phyloP scores from a whole-genome alignment of 2,329 filamentous ascomycete species.

The Fusarium ramigenum region DNA sequence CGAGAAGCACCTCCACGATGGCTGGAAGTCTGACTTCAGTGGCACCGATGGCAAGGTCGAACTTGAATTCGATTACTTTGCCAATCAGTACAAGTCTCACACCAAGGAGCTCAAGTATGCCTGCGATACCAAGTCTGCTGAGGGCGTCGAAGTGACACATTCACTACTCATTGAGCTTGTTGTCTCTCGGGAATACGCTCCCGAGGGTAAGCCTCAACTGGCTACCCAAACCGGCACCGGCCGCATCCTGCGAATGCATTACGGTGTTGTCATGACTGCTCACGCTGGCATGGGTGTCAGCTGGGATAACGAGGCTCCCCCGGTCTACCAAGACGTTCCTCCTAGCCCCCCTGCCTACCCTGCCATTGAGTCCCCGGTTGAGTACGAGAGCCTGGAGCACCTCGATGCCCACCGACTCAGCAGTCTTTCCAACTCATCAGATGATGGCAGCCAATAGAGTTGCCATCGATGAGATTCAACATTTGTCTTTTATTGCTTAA shows the following conservation, averaged over 20 bases:
- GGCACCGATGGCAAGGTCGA: conserved; percentile 69
- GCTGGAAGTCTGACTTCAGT: conserved; percentile 83
- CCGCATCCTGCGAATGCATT: conserved; percentile 91
- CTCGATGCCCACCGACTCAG: conserved; percentile 45
- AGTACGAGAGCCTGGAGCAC: conserved; percentile 53
- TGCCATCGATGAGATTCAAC: background rate
- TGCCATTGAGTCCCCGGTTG: conserved; percentile 46
- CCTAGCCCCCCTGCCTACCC: conserved; percentile 80
- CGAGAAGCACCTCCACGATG: conserved; percentile 81
- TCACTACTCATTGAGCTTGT: conserved; percentile 92
- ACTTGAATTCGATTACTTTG: conserved; percentile 77
- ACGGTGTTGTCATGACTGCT: conserved; percentile 83
- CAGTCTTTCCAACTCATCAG: conserved; percentile 32
- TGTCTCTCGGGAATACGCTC: conserved; percentile 88
- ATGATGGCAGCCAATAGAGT: conserved; percentile 27
- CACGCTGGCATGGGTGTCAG: conserved; percentile 87
- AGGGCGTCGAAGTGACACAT: conserved; percentile 83
- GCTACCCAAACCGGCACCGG: conserved; percentile 90
- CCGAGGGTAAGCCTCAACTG: conserved; percentile 72
- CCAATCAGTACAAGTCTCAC: conserved; percentile 52
- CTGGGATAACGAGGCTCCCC: conserved; percentile 96
- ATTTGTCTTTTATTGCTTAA: conserved; percentile 17
- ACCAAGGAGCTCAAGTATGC: conserved; percentile 68
- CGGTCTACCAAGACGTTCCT: conserved; percentile 93
- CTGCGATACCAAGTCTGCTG: conserved; percentile 79